Conservation (phyloP, 345 rosid genomes). For the Stellera chamaejasme region DNA sequence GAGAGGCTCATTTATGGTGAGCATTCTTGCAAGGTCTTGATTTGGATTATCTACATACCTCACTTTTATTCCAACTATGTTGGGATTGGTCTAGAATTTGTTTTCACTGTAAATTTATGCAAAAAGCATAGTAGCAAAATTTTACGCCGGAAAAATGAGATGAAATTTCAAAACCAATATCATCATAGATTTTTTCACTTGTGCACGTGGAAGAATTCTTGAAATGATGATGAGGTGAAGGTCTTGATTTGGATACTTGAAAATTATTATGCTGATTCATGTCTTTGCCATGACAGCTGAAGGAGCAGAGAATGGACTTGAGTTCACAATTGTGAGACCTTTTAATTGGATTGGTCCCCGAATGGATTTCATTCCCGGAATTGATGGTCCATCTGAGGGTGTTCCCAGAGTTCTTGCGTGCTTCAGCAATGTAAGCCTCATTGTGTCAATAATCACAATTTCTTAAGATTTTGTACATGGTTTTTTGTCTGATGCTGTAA, state of each 20-base stretch:
- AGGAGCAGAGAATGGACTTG: conserved; percentile 94
- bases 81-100: too few relatives aligned
- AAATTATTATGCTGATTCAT: conserved; percentile 4
- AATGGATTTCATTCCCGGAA: conserved; percentile 98
- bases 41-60: too few relatives aligned
- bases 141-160: too few relatives aligned
- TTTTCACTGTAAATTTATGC: too few relatives aligned
- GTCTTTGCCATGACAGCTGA: conserved; percentile 48
- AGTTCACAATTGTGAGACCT: conserved; percentile 96
- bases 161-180: too few relatives aligned
- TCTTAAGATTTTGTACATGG: not conserved
- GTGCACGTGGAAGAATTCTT: too few relatives aligned
- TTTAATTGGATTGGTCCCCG: conserved; percentile 99
- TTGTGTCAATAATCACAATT: not conserved
- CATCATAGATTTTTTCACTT: too few relatives aligned
- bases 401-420: conserved; percentile 98
- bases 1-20: conserved; percentile 93
- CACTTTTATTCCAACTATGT: too few relatives aligned
- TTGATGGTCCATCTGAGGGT: conserved; percentile 99
- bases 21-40: not conserved
- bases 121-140: too few relatives aligned
- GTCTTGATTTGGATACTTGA: conserved; percentile 7
- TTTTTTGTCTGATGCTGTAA: not conserved
- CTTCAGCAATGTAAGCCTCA: conserved; percentile 78
- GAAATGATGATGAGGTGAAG: too few relatives aligned